Percentiles rank a stretch among this genome's conserved stretches.
Conservation (phyloP, 2,329 filamentous ascomycete genomes). For the Dendryphion nanum region DNA sequence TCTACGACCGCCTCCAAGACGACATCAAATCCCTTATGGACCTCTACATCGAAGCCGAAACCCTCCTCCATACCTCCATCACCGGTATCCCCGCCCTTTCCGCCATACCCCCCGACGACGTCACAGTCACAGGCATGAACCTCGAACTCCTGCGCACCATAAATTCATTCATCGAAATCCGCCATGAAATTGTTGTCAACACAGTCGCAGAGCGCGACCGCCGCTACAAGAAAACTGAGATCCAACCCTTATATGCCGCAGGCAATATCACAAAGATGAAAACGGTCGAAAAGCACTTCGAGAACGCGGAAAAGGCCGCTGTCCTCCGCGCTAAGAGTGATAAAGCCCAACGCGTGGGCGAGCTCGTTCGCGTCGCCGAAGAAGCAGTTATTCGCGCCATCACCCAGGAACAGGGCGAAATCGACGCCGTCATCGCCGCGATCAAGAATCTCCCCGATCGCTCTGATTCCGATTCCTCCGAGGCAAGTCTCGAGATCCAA, state of each 20-base stretch:
- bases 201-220: conserved; percentile 54
- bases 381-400: conserved; percentile 51
- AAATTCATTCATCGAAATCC: conserved; percentile 49
- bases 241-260: conserved; percentile 51
- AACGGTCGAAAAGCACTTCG: conserved; percentile 43
- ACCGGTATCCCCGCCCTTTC: conserved; percentile 21
- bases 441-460: conserved; percentile 37
- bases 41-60: conserved; percentile 41
- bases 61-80: conserved; percentile 22
- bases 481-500: conserved; percentile 28
- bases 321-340: conserved; percentile 50
- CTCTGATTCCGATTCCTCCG: conserved; percentile 19
- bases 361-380: conserved; percentile 52
- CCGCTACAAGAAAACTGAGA: conserved; percentile 54
- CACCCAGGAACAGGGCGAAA: conserved; percentile 51
- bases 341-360: conserved; percentile 49
- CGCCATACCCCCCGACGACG: conserved; percentile 10
- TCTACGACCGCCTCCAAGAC: conserved; percentile 49
- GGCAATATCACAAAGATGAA: conserved; percentile 54
- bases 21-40: conserved; percentile 51
- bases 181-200: conserved; percentile 50
- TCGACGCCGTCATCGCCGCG: conserved; percentile 48
- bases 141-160: conserved; percentile 41
- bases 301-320: conserved; percentile 52
- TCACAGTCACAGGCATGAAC: conserved; percentile 17